phyloP scores from a whole-genome alignment of 2,329 filamentous ascomycete genomes.

The Talaromyces sp. region DNA sequence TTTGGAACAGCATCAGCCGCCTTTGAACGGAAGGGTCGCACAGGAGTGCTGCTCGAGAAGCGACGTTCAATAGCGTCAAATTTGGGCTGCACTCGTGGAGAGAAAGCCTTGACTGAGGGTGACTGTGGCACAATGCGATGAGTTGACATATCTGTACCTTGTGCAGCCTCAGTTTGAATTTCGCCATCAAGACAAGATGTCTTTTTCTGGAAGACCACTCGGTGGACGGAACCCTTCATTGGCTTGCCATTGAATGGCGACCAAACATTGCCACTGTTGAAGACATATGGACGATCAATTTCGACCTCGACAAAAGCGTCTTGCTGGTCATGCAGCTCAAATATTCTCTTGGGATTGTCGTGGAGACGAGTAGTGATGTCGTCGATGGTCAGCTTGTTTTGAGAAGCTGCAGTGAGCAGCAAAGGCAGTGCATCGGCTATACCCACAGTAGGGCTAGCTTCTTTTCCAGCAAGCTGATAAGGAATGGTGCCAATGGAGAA shows the following conservation, averaged over 20 bases:
- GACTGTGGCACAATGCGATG: constrained; percentile 54
- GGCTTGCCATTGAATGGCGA: constrained; percentile 68
- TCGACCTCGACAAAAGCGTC: constrained; percentile 71
- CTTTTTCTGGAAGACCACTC: constrained; percentile 70
- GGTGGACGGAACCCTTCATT: constrained; percentile 67
- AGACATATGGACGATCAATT: constrained; percentile 66
- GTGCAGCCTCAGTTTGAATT: constrained; percentile 53
- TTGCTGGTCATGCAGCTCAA: constrained; percentile 76
- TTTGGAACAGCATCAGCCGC: constrained; percentile 22
- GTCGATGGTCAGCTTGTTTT: constrained; percentile 69
- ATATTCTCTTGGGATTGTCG: constrained; percentile 75
- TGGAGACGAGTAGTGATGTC: constrained; percentile 69
- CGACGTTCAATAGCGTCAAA: constrained; percentile 38
- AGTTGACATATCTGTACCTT: constrained; percentile 72
- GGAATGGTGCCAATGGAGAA: constrained; percentile 77
- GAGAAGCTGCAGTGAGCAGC: constrained; percentile 70
- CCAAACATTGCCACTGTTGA: constrained; percentile 55
- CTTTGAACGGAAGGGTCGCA: constrained; percentile 31
- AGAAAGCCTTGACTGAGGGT: constrained; percentile 54
- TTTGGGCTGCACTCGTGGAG: constrained; percentile 38
- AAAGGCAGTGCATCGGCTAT: constrained; percentile 72
- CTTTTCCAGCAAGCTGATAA: constrained; percentile 65
- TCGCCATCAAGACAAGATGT: constrained; percentile 73
- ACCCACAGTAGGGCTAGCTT: constrained; percentile 60
- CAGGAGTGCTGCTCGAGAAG: constrained; percentile 36